Evolutionary conservation across 2,329 filamentous ascomycete species (phyloP).

Genomic region (Ambrosiella beaveri): DNA sequence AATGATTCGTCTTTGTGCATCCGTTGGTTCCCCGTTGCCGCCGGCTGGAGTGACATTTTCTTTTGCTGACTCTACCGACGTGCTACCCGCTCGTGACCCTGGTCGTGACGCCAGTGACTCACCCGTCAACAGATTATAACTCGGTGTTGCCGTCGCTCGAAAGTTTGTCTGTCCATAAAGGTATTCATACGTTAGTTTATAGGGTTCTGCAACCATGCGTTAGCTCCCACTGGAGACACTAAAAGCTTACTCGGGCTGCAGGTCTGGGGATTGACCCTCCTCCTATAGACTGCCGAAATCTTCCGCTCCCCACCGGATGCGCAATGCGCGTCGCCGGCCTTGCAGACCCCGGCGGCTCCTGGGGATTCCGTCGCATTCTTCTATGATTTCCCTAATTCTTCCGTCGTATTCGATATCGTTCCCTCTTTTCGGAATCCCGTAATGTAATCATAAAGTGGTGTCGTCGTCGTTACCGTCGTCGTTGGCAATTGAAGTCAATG

Average conservation of each 20-base stretch:
- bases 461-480: neutral
- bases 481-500: neutral
- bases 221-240: too few relatives aligned
- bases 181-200: neutral
- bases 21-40: conserved; percentile 33
- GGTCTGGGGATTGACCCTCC: conserved; percentile 7
- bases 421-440: too few relatives aligned
- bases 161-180: conserved; percentile 2
- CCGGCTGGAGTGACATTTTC: conserved; percentile 43
- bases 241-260: conserved; percentile 5
- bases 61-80: conserved; percentile 41
- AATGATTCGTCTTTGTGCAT: conserved; percentile 36
- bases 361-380: conserved; percentile 8
- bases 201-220: neutral
- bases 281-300: conserved; percentile 10
- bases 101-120: conserved; percentile 21
- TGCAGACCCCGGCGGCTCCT: conserved; percentile 10
- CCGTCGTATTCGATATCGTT: neutral
- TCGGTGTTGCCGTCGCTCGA: conserved; percentile 20
- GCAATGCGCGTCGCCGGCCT: conserved; percentile 11
- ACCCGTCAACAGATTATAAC: conserved; percentile 42
- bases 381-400: neutral
- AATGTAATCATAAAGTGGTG: neutral
- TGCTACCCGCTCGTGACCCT: conserved; percentile 26
- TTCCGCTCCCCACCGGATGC: conserved; percentile 5